Evolutionary conservation across 345 rosid species (phyloP).

Genomic region (Dipteronia sinensis): DNA sequence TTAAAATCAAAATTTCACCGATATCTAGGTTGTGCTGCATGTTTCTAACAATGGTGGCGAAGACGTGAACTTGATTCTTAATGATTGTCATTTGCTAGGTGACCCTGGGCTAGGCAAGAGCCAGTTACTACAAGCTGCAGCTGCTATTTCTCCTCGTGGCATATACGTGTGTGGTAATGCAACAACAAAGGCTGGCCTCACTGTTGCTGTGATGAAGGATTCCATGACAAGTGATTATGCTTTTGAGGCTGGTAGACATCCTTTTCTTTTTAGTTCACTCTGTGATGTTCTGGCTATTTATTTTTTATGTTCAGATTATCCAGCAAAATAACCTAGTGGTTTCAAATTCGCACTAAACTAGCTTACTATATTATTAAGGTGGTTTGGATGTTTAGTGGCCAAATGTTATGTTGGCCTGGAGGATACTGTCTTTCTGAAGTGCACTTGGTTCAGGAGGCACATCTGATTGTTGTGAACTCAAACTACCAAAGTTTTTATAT

Average conservation of each 20-base stretch:
- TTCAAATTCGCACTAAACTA: not conserved
- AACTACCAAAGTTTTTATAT: not conserved
- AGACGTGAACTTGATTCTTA: constrained; percentile 13
- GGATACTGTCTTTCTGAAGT: constrained; percentile 2
- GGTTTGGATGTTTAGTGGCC: not conserved
- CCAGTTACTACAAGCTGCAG: constrained; percentile 96
- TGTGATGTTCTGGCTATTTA: constrained; percentile 3
- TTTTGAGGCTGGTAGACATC: constrained; percentile 86
- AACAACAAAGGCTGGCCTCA: constrained; percentile 89
- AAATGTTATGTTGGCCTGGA: not conserved
- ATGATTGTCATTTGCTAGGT: constrained; percentile 49
- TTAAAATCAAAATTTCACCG: not conserved
- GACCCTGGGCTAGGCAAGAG: constrained; percentile 99
- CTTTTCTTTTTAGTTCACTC: constrained; percentile 6
- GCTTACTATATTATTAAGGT: not conserved
- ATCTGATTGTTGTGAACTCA: not conserved
- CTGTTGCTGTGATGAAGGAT: constrained; percentile 97
- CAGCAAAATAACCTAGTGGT: not conserved
- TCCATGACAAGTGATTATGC: constrained; percentile 89
- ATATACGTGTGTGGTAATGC: constrained; percentile 98
- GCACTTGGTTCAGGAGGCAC: not conserved
- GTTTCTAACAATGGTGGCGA: constrained; percentile 6
- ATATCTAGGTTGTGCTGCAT: not conserved
- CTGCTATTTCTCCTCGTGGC: constrained; percentile 92
- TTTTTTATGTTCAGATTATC: not conserved